Conservation (phyloP, 1,139 yeast species). For the Torulaspora globosa region DNA sequence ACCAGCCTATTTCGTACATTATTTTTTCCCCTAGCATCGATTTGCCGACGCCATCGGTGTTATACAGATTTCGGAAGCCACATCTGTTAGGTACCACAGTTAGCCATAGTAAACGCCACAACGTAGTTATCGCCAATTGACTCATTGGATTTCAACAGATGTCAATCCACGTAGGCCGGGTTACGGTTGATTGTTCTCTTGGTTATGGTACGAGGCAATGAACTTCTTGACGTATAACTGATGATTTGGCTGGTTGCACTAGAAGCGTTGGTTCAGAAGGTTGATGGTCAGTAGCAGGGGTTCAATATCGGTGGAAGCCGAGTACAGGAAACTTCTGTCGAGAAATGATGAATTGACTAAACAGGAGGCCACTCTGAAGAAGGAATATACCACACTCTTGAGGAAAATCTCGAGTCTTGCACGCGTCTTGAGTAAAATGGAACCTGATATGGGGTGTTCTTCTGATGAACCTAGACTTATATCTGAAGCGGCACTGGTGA, state of each 20-base stretch:
- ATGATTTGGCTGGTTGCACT: neutral
- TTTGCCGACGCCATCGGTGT: neutral
- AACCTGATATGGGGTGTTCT: slow-evolving; percentile 8
- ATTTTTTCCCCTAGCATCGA: neutral
- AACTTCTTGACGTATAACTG: neutral
- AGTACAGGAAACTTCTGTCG: slow-evolving; percentile 20
- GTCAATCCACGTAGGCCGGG: neutral
- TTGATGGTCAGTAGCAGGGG: neutral
- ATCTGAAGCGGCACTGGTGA: slow-evolving; percentile 20
- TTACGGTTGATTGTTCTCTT: neutral
- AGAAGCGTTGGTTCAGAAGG: neutral
- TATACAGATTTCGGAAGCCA: neutral
- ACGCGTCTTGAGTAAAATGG: slow-evolving; percentile 27
- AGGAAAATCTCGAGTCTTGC: slow-evolving; percentile 33
- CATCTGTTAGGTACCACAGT: neutral
- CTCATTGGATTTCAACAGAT: neutral
- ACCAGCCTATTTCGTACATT: neutral
- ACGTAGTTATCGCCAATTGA: neutral
- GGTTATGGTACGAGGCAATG: neutral
- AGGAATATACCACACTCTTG: slow-evolving; percentile 33
- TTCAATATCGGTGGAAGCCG: slow-evolving; percentile 11
- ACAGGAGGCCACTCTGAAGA: slow-evolving; percentile 31
- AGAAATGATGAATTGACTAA: slow-evolving; percentile 34
- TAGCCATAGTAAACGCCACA: neutral
- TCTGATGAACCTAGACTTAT: slow-evolving; percentile 15